Evolutionary conservation across 1,139 yeast species (phyloP).

Genomic region (Pichia norvegensis): DNA sequence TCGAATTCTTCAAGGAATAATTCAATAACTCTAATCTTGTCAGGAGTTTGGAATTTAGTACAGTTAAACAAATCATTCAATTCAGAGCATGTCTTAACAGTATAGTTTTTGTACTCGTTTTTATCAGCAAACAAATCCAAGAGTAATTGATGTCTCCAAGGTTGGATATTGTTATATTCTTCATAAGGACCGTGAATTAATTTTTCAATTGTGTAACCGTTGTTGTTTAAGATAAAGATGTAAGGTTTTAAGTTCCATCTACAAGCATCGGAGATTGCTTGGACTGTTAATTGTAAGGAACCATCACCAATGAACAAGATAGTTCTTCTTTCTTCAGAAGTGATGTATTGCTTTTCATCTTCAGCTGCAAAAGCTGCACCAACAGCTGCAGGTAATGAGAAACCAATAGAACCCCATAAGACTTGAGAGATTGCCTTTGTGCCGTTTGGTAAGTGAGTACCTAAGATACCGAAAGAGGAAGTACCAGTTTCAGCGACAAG

Average conservation of each 20-base stretch:
- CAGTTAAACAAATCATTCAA: constrained; percentile 50
- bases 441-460: constrained; percentile 67
- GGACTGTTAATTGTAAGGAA: constrained; percentile 80
- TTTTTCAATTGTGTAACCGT: constrained; percentile 85
- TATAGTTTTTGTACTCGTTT: constrained; percentile 42
- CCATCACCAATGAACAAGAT: constrained; percentile 86
- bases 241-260: constrained; percentile 77
- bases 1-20: constrained; percentile 74
- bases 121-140: constrained; percentile 68
- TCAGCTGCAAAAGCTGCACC: constrained; percentile 85
- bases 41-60: constrained; percentile 47
- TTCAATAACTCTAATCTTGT: constrained; percentile 70
- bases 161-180: constrained; percentile 70
- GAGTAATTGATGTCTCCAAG: constrained; percentile 68
- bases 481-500: constrained; percentile 86
- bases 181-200: constrained; percentile 78
- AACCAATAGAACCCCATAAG: constrained; percentile 88
- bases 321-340: constrained; percentile 50
- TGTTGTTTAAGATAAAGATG: constrained; percentile 74
- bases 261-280: constrained; percentile 78
- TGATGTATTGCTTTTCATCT: constrained; percentile 45
- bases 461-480: constrained; percentile 79
- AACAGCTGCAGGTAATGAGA: constrained; percentile 73
- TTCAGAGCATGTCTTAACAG: constrained; percentile 60
- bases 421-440: constrained; percentile 79